These are phyloP conservation scores for Russula olivacea DNA, from an alignment of 768 basidiomycete species.

Conservation along the genomic window DNA sequence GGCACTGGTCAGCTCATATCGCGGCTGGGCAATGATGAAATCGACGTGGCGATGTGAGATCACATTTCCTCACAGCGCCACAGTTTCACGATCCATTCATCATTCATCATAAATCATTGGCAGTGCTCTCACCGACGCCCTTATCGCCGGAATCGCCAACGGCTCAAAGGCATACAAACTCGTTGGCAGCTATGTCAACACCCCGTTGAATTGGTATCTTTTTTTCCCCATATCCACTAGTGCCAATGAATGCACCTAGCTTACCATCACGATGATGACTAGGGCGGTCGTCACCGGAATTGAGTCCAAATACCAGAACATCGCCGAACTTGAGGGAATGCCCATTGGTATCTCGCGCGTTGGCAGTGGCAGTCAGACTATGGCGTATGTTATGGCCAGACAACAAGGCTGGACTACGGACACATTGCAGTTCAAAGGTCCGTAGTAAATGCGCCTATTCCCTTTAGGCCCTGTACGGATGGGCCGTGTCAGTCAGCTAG, in stretches of 20 bases:
- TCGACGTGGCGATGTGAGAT: conserved; percentile 75
- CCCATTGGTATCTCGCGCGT: conserved; percentile 84
- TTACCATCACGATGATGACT: background rate
- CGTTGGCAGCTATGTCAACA: conserved; percentile 85
- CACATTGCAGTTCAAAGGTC: conserved; percentile 66
- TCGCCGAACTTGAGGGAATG: conserved; percentile 72
- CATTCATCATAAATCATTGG: background rate
- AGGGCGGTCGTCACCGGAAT: conserved; percentile 94
- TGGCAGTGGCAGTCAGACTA: conserved; percentile 89
- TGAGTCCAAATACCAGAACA: conserved; percentile 59
- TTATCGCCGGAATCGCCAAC: conserved; percentile 90
- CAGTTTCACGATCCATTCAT: too few relatives aligned
- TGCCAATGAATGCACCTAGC: background rate
- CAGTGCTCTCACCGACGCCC: conserved; percentile 83
- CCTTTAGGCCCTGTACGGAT: too few relatives aligned
- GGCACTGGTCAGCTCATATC: conserved; percentile 83
- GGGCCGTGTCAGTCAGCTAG: too few relatives aligned
- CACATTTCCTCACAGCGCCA: background rate
- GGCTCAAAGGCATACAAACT: conserved; percentile 85
- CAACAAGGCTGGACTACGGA: conserved; percentile 75
- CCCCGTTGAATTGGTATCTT: conserved; percentile 75
- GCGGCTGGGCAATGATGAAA: conserved; percentile 65
- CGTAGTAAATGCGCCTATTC: background rate
- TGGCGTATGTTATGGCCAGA: conserved; percentile 92
- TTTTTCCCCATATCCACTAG: conserved; percentile 18